These are phyloP conservation scores for Chrysoporthe austroafricana DNA, from an alignment of 2,329 filamentous ascomycete genomes.

Conservation along the genomic window DNA sequence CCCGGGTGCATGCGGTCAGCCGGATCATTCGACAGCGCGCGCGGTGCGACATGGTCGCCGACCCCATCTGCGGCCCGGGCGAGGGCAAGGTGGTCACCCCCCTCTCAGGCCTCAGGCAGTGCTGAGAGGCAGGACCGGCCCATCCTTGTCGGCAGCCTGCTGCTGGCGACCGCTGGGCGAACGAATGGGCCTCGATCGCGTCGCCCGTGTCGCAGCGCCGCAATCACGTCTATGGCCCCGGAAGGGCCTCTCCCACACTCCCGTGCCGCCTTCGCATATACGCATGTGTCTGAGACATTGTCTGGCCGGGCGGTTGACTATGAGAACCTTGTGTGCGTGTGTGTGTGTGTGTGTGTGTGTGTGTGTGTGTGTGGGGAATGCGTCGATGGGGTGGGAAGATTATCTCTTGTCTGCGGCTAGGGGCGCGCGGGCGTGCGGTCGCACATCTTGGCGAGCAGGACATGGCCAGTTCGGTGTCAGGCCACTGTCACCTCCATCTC, in stretches of 20 bases:
- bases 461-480: too few species aligned
- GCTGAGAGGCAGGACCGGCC: background rate
- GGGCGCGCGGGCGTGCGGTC: constrained; percentile 14
- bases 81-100: background rate
- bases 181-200: background rate
- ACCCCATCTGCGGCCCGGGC: background rate
- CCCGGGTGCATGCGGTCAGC: background rate
- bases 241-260: constrained; percentile 8
- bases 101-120: background rate
- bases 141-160: background rate
- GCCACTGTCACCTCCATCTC: too few species aligned
- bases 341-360: background rate
- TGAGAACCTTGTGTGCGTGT: background rate
- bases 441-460: background rate
- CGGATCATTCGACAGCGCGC: background rate
- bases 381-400: background rate
- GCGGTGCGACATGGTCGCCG: background rate
- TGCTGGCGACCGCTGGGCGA: background rate
- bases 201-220: background rate
- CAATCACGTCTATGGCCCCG: constrained; percentile 17
- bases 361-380: background rate
- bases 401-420: constrained; percentile 19
- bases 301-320: background rate
- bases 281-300: constrained; percentile 18
- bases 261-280: background rate